A percentile compares a stretch with the other conserved stretches of the same genome.
These are phyloP conservation scores for Kluyveromyces lactis DNA, from an alignment of 805 yeast species.

Conservation along the genomic window DNA sequence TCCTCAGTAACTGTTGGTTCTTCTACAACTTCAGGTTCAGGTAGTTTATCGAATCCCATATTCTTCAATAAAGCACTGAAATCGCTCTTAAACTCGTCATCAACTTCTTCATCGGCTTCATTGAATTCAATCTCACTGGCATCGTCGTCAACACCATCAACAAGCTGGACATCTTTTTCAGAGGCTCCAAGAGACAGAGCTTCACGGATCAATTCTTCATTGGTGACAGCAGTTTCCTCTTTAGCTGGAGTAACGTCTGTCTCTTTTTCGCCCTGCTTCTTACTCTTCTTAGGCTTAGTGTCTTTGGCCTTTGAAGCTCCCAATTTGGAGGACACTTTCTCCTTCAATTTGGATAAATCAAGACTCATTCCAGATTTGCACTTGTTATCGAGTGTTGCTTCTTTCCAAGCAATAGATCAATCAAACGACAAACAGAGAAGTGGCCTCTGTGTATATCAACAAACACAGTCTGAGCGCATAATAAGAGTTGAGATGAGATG, in stretches of 20 bases:
- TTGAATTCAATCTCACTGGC: conserved; percentile 36
- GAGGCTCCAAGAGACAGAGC: conserved; percentile 80
- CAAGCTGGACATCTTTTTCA: conserved; percentile 65
- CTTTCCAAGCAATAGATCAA: no score
- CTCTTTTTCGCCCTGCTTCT: conserved; percentile 11
- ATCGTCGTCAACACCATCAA: conserved; percentile 47
- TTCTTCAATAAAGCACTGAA: conserved; percentile 54
- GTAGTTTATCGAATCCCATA: conserved; percentile 49
- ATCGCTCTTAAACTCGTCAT: conserved; percentile 39
- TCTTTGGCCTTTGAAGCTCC: conserved; percentile 17
- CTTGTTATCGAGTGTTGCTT: conserved; percentile 2
- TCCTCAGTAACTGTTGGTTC: conserved; percentile 25
- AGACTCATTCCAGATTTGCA: conserved; percentile 11
- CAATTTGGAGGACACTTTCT: conserved; percentile 51
- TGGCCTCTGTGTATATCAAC: no score
- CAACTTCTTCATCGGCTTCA: conserved; percentile 28
- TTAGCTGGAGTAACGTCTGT: conserved; percentile 9
- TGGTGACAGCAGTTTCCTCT: conserved; percentile 11
- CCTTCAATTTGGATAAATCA: conserved; percentile 47
- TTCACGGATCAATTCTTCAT: conserved; percentile 48
- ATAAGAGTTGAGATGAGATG: no score
- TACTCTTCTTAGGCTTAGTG: conserved; percentile 11
- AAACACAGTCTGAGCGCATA: no score
- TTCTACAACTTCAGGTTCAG: conserved; percentile 26
- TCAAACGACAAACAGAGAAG: no score